Percentiles rank a stretch among this genome's conserved stretches.
phyloP scores from a whole-genome alignment of 2,329 filamentous ascomycete genomes.

The Colletotrichum camelliae region DNA sequence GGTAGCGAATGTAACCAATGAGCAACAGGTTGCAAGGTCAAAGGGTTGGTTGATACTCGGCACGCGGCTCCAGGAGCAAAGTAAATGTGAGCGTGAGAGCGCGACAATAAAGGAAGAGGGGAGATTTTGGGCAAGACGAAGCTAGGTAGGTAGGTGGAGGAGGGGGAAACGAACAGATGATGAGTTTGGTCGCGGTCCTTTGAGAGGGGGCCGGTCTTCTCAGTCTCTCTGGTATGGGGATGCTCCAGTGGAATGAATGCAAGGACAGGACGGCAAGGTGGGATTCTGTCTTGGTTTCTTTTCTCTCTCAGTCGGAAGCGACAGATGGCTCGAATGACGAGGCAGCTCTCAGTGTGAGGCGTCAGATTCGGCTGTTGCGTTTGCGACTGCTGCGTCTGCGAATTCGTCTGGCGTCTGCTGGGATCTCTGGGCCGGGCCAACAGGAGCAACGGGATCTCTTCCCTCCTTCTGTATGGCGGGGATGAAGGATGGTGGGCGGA shows the following conservation, averaged over 20 bases:
- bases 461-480: neutral
- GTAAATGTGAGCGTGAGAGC: neutral
- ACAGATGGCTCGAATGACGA: constrained; percentile 1
- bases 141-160: neutral
- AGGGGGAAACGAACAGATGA: constrained; percentile 14
- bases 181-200: constrained; percentile 1
- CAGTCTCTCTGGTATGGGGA: neutral
- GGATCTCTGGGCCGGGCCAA: neutral
- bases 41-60: constrained; percentile 1
- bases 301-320: neutral
- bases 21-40: constrained; percentile 6
- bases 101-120: constrained; percentile 1
- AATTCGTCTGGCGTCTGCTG: neutral
- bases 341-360: neutral
- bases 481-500: constrained; percentile 2
- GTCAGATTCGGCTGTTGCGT: neutral
- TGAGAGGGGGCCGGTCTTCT: neutral
- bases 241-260: neutral
- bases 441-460: neutral
- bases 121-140: neutral
- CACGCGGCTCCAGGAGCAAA: neutral
- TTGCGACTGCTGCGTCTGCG: constrained; percentile 4
- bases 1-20: constrained; percentile 9
- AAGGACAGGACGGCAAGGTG: neutral
- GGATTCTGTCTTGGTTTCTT: neutral